Percentiles rank a stretch among this genome's conserved stretches.
Conservation (phyloP, 2,329 filamentous ascomycete genomes). For the Talaromyces verruculosus region DNA sequence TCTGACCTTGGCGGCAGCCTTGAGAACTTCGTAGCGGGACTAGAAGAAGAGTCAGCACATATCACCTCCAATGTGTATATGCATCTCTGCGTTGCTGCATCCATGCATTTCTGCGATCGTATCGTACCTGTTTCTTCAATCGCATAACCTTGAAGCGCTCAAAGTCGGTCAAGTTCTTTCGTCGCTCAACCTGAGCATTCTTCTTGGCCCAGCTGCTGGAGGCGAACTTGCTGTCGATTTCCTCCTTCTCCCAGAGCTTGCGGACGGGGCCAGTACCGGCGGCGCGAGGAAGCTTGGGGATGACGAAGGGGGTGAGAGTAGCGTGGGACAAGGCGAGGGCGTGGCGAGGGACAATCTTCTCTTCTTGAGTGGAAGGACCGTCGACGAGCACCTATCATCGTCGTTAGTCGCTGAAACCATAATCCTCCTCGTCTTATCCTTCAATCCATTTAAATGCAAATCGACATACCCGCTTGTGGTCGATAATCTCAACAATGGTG, state of each 20-base stretch:
- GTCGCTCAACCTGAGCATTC: conserved; percentile 78
- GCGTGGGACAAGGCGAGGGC: conserved; percentile 75
- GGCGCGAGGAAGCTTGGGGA: conserved; percentile 81
- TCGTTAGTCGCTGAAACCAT: neutral
- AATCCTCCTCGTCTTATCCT: neutral
- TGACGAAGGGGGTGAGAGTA: conserved; percentile 85
- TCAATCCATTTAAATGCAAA: neutral
- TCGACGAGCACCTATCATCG: conserved; percentile 83
- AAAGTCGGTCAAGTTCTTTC: conserved; percentile 93
- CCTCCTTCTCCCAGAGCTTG: conserved; percentile 85
- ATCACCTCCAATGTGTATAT: neutral
- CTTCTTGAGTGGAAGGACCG: conserved; percentile 80
- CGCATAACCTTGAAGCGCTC: conserved; percentile 99
- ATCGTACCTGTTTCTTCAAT: conserved; percentile 91
- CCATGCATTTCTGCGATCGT: neutral
- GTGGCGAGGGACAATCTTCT: conserved; percentile 82
- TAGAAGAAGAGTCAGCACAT: conserved; percentile 35
- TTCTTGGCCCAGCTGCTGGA: conserved; percentile 93
- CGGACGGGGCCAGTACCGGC: conserved; percentile 79
- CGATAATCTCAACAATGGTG: conserved; percentile 97
- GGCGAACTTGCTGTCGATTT: conserved; percentile 91
- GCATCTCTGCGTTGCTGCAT: neutral
- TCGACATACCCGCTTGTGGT: conserved; percentile 97
- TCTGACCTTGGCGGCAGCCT: conserved; percentile 91
- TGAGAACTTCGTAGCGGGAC: conserved; percentile 93